phyloP scores from a whole-genome alignment of 2,329 filamentous ascomycete species.

The Fusarium cicatricum region DNA sequence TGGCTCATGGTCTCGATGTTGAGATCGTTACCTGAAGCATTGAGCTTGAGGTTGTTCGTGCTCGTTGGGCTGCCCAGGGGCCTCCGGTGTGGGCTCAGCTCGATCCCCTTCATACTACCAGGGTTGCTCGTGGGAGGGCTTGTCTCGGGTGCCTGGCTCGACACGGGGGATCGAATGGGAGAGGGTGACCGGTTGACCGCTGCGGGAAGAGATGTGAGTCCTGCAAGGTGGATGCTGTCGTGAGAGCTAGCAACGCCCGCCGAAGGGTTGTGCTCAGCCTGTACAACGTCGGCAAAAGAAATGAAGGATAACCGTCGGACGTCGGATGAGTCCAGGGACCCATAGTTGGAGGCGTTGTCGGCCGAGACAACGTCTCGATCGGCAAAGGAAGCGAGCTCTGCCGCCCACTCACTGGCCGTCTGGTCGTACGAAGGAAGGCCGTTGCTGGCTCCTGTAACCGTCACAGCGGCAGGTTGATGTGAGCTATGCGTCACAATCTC shows the following conservation, averaged over 20 bases:
- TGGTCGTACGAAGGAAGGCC: constrained; percentile 51
- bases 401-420: constrained; percentile 60
- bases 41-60: constrained; percentile 55
- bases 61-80: constrained; percentile 70
- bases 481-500: constrained; percentile 90
- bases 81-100: constrained; percentile 70
- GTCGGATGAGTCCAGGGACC: constrained; percentile 76
- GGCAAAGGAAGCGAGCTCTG: constrained; percentile 65
- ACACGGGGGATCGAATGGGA: constrained; percentile 80
- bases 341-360: constrained; percentile 78
- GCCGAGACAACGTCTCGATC: constrained; percentile 54
- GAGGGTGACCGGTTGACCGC: constrained; percentile 75
- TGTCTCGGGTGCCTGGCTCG: constrained; percentile 71
- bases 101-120: constrained; percentile 76
- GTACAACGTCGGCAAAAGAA: constrained; percentile 95
- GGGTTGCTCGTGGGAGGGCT: constrained; percentile 82
- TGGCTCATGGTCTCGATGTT: constrained; percentile 95
- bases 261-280: constrained; percentile 76
- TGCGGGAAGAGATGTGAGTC: constrained; percentile 67
- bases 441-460: constrained; percentile 63
- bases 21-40: constrained; percentile 66
- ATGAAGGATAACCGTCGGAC: constrained; percentile 91
- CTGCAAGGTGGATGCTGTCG: constrained; percentile 75
- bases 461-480: constrained; percentile 79
- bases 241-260: constrained; percentile 61